These are phyloP conservation scores for Russula olivacea DNA, from an alignment of 768 basidiomycete genomes.

Conservation along the genomic window DNA sequence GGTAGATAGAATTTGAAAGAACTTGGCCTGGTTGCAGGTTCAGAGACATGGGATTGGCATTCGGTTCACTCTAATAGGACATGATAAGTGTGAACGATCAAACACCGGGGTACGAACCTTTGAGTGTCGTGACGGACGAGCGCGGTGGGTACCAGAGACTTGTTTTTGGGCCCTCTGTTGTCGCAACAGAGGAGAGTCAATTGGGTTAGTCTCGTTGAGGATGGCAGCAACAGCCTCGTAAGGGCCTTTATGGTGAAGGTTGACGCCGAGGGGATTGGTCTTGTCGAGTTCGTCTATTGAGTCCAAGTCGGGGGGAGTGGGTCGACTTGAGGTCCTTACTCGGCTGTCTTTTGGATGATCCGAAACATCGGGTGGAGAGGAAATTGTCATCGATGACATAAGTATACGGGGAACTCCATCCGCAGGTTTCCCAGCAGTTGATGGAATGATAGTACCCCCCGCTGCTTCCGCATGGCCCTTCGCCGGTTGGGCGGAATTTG, in stretches of 20 bases:
- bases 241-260: constrained; percentile 66
- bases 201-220: constrained; percentile 15
- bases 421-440: not conserved
- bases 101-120: constrained; percentile 9
- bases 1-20: constrained; percentile 27
- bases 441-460: not conserved
- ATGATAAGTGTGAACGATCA: constrained; percentile 3
- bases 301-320: constrained; percentile 43
- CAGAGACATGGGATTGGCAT: constrained; percentile 27
- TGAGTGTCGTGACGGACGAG: not conserved
- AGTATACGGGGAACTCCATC: not conserved
- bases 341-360: constrained; percentile 26
- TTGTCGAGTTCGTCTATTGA: constrained; percentile 76
- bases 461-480: not conserved
- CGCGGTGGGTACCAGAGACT: not conserved
- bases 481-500: not conserved
- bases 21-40: constrained; percentile 33
- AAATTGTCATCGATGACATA: constrained; percentile 12
- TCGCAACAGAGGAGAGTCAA: constrained; percentile 16
- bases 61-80: constrained; percentile 9
- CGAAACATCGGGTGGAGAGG: constrained; percentile 8
- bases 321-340: constrained; percentile 28
- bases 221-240: constrained; percentile 52
- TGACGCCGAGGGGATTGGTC: constrained; percentile 58
- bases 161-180: constrained; percentile 15